Evolutionary conservation across 2,329 filamentous ascomycete species (phyloP).

Genomic region (Colletotrichum musicola): DNA sequence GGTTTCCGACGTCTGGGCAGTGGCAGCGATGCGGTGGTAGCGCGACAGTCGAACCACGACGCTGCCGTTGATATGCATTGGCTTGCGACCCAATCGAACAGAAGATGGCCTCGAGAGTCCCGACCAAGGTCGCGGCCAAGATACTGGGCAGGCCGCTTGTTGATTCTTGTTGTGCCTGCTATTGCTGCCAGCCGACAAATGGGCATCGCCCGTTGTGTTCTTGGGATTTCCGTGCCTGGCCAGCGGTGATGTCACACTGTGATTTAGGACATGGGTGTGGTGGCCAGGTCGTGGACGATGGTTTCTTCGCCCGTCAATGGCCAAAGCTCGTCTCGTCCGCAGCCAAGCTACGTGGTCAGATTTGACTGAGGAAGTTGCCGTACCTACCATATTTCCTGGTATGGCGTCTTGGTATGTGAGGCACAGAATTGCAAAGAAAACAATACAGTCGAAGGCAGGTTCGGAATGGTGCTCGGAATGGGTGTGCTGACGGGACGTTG

Average conservation of each 20-base stretch:
- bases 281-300: neutral
- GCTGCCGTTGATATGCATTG: conserved; percentile 7
- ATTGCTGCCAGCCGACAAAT: neutral
- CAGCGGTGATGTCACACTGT: conserved; percentile 19
- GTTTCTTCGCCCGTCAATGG: neutral
- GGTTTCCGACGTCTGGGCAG: neutral
- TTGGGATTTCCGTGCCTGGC: conserved; percentile 1
- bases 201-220: neutral
- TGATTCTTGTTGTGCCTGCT: conserved; percentile 5
- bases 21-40: neutral
- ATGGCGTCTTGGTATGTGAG: too few relatives aligned
- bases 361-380: too few relatives aligned
- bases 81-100: conserved; percentile 9
- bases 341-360: too few relatives aligned
- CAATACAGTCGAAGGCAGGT: neutral
- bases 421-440: too few relatives aligned
- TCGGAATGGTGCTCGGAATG: neutral
- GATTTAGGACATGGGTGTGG: neutral
- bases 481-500: too few relatives aligned
- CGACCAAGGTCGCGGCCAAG: conserved; percentile 21
- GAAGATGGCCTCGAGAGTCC: neutral
- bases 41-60: neutral
- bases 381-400: too few relatives aligned
- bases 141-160: conserved; percentile 12
- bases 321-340: too few relatives aligned